Conservation (phyloP, 495 filamentous ascomycete species). For the Penicillium ochrochloron region DNA sequence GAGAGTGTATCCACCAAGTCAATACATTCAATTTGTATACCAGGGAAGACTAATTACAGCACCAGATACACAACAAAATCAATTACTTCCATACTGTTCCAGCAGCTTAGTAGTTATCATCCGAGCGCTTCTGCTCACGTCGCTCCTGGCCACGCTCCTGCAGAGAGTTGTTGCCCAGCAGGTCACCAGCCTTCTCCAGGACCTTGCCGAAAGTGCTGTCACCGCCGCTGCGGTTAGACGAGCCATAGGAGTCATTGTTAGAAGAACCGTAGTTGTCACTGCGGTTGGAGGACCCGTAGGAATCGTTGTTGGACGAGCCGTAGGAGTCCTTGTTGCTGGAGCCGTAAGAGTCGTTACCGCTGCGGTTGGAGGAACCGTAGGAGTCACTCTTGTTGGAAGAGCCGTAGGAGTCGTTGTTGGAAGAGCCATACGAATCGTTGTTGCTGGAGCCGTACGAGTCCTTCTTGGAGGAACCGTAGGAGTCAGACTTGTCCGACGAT, state of each 20-base stretch:
- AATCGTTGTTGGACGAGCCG: conserved; percentile 2
- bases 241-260: background rate
- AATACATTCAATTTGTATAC: background rate
- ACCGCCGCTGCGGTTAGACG: conserved; percentile 6
- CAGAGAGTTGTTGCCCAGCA: background rate
- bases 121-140: background rate
- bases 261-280: background rate
- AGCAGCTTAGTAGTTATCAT: conserved; percentile 14
- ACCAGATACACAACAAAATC: background rate
- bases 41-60: background rate
- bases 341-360: conserved; percentile 5
- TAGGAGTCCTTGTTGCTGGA: conserved; percentile 2
- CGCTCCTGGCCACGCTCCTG: conserved; percentile 14
- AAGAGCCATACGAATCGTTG: background rate
- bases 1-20: background rate
- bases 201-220: conserved; percentile 13
- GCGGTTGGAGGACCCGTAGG: background rate
- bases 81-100: background rate
- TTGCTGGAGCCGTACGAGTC: background rate
- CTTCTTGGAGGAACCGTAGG: background rate
- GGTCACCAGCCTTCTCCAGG: conserved; percentile 14
- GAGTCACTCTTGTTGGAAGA: conserved; percentile 1
- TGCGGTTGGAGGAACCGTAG: background rate
- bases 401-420: background rate
- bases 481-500: background rate